A percentile compares a stretch with the other conserved stretches of the same genome.
phyloP scores from a whole-genome alignment of 495 filamentous ascomycete genomes.

The Lichenothelia convexa region DNA sequence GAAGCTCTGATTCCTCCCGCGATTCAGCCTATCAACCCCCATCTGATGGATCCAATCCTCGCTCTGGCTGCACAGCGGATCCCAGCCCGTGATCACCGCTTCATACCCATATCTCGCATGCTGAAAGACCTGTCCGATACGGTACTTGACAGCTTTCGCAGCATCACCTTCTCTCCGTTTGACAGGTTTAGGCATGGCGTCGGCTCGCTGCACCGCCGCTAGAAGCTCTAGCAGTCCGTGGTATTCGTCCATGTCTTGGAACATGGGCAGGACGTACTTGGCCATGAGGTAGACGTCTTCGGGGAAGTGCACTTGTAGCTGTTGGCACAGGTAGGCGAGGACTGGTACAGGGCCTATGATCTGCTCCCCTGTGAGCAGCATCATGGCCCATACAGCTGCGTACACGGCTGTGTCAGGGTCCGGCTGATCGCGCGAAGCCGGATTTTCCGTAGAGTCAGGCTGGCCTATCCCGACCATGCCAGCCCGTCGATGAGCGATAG shows the following conservation, averaged over 20 bases:
- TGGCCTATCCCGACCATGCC: no score
- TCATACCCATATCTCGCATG: constrained; percentile 67
- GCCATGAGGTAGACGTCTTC: constrained; percentile 48
- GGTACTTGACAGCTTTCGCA: constrained; percentile 36
- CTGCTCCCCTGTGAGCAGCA: no score
- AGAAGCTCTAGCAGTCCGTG: constrained; percentile 29
- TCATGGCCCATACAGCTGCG: constrained; percentile 58
- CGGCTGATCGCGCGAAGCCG: constrained; percentile 8
- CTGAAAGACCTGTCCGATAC: constrained; percentile 66
- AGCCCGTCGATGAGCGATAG: constrained; percentile 26
- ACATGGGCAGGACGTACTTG: constrained; percentile 43
- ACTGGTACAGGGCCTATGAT: no score
- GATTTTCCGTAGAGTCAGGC: background rate
- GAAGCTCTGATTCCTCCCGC: constrained; percentile 57
- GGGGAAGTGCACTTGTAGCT: constrained; percentile 41
- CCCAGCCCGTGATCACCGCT: constrained; percentile 79
- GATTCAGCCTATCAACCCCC: constrained; percentile 39
- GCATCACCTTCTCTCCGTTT: constrained; percentile 26
- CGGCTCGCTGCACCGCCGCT: constrained; percentile 32
- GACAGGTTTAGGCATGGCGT: constrained; percentile 38
- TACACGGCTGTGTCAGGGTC: constrained; percentile 56
- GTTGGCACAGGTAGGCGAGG: constrained; percentile 47
- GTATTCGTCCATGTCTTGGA: constrained; percentile 23
- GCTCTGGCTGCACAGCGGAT: constrained; percentile 37
- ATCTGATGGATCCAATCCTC: constrained; percentile 39